Conservation (phyloP, 1,284 basidiomycete species). For the Cystobasidium pallidum region DNA sequence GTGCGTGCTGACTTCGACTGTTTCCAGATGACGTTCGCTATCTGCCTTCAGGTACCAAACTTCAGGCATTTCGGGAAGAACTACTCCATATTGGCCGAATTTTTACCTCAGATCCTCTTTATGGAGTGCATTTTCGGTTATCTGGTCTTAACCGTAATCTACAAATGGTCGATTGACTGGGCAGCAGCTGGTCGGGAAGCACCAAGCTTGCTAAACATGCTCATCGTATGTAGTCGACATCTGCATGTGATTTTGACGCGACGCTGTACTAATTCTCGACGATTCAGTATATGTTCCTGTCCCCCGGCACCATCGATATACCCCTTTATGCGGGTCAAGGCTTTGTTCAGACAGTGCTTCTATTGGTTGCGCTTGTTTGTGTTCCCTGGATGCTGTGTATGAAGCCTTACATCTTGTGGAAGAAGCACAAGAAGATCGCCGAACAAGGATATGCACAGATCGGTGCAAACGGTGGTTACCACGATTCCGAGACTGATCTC, state of each 20-base stretch:
- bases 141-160: constrained; percentile 89
- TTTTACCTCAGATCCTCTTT: constrained; percentile 96
- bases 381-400: constrained; percentile 92
- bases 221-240: constrained; percentile 24
- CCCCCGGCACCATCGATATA: constrained; percentile 75
- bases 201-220: constrained; percentile 71
- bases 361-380: constrained; percentile 80
- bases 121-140: constrained; percentile 95
- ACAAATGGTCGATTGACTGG: constrained; percentile 98
- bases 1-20: constrained; percentile 30
- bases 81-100: constrained; percentile 87
- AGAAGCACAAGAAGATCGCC: constrained; percentile 83
- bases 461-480: constrained; percentile 60
- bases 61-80: constrained; percentile 87
- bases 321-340: constrained; percentile 83
- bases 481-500: constrained; percentile 72
- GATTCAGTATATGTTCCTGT: constrained; percentile 75
- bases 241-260: not conserved
- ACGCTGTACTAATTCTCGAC: not conserved
- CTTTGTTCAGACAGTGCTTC: constrained; percentile 77
- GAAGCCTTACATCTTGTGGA: constrained; percentile 93
- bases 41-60: constrained; percentile 94
- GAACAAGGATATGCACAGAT: constrained; percentile 78
- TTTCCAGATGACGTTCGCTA: constrained; percentile 91
- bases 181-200: constrained; percentile 67